Percentiles rank a stretch among this genome's conserved stretches.
Evolutionary conservation across 1,139 yeast genomes (phyloP).

Genomic region (Kodamaea ohmeri): DNA sequence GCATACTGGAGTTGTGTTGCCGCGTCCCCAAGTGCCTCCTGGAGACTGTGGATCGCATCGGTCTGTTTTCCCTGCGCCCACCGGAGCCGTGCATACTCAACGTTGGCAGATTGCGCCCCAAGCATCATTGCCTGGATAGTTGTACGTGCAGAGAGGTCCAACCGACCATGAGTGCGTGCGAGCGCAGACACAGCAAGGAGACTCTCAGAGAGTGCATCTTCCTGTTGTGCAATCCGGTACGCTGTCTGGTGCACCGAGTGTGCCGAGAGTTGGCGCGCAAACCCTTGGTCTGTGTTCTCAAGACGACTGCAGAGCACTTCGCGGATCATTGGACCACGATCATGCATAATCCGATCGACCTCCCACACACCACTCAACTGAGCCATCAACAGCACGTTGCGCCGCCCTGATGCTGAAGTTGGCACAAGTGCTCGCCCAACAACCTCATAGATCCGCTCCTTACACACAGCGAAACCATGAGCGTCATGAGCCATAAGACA

Average conservation of each 20-base stretch:
- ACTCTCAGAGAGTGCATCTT: slow-evolving; percentile 38
- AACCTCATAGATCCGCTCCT: slow-evolving; percentile 51
- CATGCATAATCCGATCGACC: slow-evolving; percentile 33
- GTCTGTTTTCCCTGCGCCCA: slow-evolving; percentile 93
- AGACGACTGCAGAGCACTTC: slow-evolving; percentile 38
- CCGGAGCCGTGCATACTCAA: slow-evolving; percentile 78
- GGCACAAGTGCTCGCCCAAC: slow-evolving; percentile 64
- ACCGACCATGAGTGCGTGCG: slow-evolving; percentile 65
- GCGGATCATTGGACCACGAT: slow-evolving; percentile 21
- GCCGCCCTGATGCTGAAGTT: slow-evolving; percentile 61
- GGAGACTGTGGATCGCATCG: slow-evolving; percentile 71
- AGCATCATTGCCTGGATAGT: slow-evolving; percentile 65
- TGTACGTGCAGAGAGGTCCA: slow-evolving; percentile 72
- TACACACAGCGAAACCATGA: slow-evolving; percentile 30
- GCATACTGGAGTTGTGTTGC: slow-evolving; percentile 72
- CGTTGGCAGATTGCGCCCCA: slow-evolving; percentile 52
- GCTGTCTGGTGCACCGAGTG: slow-evolving; percentile 60
- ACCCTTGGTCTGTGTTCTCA: slow-evolving; percentile 56
- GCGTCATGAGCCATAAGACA: slow-evolving; percentile 35
- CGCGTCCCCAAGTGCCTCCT: slow-evolving; percentile 37
- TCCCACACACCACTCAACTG: slow-evolving; percentile 59
- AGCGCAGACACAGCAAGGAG: slow-evolving; percentile 62
- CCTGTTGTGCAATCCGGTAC: slow-evolving; percentile 38
- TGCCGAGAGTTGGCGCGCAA: slow-evolving; percentile 59
- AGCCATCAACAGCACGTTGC: slow-evolving; percentile 54